These are phyloP conservation scores for Cyclotella atomus DNA, from an alignment of 108 stramenopile species.

Conservation along the genomic window DNA sequence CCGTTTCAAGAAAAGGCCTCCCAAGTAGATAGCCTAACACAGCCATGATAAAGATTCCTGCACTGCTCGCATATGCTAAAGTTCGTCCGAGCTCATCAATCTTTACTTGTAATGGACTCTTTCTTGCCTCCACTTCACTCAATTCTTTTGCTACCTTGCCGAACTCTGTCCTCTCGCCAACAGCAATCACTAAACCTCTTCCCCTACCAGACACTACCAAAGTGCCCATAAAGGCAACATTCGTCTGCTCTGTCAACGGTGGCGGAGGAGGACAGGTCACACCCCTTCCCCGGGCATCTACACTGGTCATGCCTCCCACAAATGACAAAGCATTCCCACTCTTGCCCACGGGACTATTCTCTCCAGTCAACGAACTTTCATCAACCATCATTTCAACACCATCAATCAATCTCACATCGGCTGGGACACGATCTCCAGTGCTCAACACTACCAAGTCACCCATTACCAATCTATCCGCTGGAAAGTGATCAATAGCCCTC, in stretches of 20 bases:
- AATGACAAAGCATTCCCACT: constrained; percentile 41
- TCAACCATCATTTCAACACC: constrained; percentile 79
- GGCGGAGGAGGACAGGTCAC: constrained; percentile 10
- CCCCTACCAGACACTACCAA: constrained; percentile 90
- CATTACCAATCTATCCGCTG: constrained; percentile 88
- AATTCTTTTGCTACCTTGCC: constrained; percentile 91
- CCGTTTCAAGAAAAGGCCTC: constrained; percentile 82
- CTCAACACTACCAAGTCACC: constrained; percentile 93
- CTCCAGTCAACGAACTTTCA: constrained; percentile 93
- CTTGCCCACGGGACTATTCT: constrained; percentile 87
- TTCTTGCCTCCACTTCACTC: constrained; percentile 69
- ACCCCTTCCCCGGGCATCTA: neutral
- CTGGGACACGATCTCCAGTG: constrained; percentile 95
- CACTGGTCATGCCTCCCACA: neutral
- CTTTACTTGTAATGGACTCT: constrained; percentile 93
- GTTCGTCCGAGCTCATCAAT: constrained; percentile 95
- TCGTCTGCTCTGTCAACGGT: constrained; percentile 82
- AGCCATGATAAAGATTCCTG: constrained; percentile 88
- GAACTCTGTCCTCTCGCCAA: constrained; percentile 90
- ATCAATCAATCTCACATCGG: constrained; percentile 92
- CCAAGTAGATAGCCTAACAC: constrained; percentile 84
- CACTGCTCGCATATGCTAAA: constrained; percentile 78
- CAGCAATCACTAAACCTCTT: constrained; percentile 89
- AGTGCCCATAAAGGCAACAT: constrained; percentile 95
- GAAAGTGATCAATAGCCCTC: constrained; percentile 63